Percentiles rank a stretch among this genome's conserved stretches.
Evolutionary conservation across 768 basidiomycete genomes (phyloP).

Genomic region (Mycena rebaudengoi): DNA sequence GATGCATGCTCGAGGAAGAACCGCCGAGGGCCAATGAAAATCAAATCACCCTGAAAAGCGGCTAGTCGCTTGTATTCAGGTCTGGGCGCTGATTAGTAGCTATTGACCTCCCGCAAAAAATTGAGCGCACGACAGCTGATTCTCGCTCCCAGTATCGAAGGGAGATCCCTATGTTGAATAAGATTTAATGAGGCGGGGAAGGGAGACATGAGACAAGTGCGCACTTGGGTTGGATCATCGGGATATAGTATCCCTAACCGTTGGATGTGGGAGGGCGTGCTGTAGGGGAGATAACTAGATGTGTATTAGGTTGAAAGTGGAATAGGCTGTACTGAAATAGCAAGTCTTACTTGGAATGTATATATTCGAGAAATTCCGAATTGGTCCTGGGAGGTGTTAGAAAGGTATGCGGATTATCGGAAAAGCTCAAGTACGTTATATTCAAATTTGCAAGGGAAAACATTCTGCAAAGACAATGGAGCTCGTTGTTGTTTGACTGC

Average conservation of each 20-base stretch:
- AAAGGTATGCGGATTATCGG: not conserved
- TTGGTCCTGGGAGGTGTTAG: not conserved
- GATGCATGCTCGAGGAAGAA: slow-evolving; percentile 35
- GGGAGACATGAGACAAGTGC: not conserved
- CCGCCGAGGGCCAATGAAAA: slow-evolving; percentile 34
- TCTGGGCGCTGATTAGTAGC: slow-evolving; percentile 5
- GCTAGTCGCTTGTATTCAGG: slow-evolving; percentile 42
- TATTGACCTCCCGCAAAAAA: not conserved
- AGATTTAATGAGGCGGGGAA: no score
- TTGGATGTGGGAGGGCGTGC: slow-evolving; percentile 15
- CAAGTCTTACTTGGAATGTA: slow-evolving; percentile 13
- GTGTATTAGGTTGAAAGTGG: not conserved
- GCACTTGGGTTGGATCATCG: slow-evolving; percentile 18
- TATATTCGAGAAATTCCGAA: slow-evolving; percentile 1
- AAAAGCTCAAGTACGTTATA: slow-evolving; percentile 5
- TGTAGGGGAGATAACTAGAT: slow-evolving; percentile 15
- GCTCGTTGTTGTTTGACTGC: not conserved
- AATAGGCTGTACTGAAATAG: not conserved
- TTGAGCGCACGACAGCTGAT: slow-evolving; percentile 19
- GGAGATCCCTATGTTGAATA: slow-evolving; percentile 11
- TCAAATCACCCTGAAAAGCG: slow-evolving; percentile 13
- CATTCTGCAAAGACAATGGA: not conserved
- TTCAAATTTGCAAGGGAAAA: slow-evolving; percentile 10
- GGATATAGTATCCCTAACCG: slow-evolving; percentile 15
- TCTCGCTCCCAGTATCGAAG: slow-evolving; percentile 31